phyloP scores from a whole-genome alignment of 2,329 filamentous ascomycete genomes.

The Magnaporthiopsis incrustans region DNA sequence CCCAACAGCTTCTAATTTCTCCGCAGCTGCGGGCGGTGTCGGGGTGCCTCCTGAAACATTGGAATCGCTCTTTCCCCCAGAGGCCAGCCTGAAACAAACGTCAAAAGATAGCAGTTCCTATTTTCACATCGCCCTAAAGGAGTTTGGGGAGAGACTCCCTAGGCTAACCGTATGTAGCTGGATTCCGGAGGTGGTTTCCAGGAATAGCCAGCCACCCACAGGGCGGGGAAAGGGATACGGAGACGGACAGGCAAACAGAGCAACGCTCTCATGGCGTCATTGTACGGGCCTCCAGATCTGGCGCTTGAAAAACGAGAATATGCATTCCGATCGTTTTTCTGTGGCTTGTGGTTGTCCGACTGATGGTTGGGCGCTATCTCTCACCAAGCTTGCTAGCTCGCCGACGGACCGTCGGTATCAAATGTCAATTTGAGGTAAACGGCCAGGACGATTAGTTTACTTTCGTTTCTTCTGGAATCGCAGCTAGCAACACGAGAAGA shows the following conservation, averaged over 20 bases:
- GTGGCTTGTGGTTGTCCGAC: background rate
- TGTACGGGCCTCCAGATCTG: background rate
- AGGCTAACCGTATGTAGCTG: background rate
- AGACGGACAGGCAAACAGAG: background rate
- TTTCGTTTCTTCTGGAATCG: background rate
- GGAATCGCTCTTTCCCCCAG: background rate
- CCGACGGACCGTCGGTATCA: background rate
- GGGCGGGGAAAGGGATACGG: background rate
- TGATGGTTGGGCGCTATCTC: too few species aligned
- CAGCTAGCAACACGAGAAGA: background rate
- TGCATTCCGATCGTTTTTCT: too few species aligned
- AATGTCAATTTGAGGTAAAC: background rate
- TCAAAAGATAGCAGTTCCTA: background rate
- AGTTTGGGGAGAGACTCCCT: background rate
- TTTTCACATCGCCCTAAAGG: background rate
- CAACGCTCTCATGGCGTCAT: background rate
- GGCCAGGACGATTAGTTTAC: too few species aligned
- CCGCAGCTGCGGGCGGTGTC: background rate
- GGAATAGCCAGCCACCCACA: background rate
- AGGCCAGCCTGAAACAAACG: background rate
- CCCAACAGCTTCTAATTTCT: background rate
- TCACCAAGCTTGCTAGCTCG: background rate
- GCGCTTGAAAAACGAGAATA: background rate
- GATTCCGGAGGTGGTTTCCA: background rate
- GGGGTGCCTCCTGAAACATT: background rate